phyloP scores from a whole-genome alignment of 2,329 filamentous ascomycete genomes.

The Alternaria infectoria region DNA sequence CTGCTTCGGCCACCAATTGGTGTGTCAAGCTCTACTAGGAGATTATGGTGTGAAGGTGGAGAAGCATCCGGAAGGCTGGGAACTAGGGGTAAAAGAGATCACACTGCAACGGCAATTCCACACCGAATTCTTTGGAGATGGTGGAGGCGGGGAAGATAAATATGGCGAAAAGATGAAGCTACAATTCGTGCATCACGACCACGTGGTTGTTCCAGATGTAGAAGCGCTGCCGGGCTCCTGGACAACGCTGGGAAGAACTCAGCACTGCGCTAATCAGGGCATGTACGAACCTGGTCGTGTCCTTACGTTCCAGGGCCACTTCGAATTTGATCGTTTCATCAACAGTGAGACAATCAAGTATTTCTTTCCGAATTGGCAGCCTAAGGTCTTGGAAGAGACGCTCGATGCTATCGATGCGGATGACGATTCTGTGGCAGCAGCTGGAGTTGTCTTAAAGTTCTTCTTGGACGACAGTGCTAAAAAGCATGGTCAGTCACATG shows the following conservation, averaged over 20 bases:
- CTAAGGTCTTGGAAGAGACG: constrained; percentile 21
- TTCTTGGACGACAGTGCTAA: constrained; percentile 25
- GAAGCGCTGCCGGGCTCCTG: constrained; percentile 25
- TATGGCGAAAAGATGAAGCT: constrained; percentile 26
- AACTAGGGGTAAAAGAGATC: constrained; percentile 36
- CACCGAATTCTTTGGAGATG: background rate
- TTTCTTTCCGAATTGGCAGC: constrained; percentile 40
- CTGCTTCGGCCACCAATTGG: constrained; percentile 54
- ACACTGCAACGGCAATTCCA: constrained; percentile 22
- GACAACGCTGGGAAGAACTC: constrained; percentile 30
- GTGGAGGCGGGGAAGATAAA: background rate
- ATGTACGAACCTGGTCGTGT: constrained; percentile 48
- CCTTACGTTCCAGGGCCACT: constrained; percentile 53
- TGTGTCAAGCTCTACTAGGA: constrained; percentile 49
- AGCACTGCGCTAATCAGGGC: constrained; percentile 50
- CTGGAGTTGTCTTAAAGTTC: constrained; percentile 45
- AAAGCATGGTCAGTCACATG: background rate
- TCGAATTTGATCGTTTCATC: constrained; percentile 53
- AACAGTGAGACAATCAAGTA: constrained; percentile 49
- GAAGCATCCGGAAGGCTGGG: constrained; percentile 33
- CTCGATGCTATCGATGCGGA: constrained; percentile 29
- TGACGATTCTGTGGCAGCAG: constrained; percentile 39
- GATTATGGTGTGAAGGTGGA: constrained; percentile 34
- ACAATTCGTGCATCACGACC: constrained; percentile 51
- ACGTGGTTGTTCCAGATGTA: constrained; percentile 28